A percentile compares a stretch with the other conserved stretches of the same genome.
phyloP scores from a whole-genome alignment of 2,329 filamentous ascomycete genomes.

The Colletotrichum cordylinicola region DNA sequence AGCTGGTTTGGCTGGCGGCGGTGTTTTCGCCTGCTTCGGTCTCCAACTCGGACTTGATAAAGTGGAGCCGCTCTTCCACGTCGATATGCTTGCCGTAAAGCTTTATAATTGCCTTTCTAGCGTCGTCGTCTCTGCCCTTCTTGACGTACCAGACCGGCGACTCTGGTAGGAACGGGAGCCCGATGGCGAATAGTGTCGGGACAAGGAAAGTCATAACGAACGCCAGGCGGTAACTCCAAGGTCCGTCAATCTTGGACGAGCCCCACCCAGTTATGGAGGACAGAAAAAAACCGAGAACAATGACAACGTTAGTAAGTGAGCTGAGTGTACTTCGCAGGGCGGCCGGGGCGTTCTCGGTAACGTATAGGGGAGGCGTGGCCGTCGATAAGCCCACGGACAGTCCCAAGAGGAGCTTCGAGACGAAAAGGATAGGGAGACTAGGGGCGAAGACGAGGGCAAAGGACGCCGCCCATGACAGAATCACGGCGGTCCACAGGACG shows the following conservation, averaged over 20 bases:
- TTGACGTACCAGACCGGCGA: constrained; percentile 34
- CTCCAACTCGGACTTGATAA: constrained; percentile 32
- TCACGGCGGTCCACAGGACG: constrained; percentile 29
- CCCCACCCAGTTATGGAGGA: constrained; percentile 32
- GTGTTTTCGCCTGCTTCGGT: constrained; percentile 26
- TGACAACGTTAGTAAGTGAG: constrained; percentile 34
- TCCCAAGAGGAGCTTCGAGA: constrained; percentile 32
- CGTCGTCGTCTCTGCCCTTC: constrained; percentile 31
- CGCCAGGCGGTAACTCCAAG: constrained; percentile 31
- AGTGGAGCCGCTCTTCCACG: constrained; percentile 27
- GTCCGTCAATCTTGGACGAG: constrained; percentile 29
- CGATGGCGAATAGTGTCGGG: constrained; percentile 27
- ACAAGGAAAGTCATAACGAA: constrained; percentile 34
- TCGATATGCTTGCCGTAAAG: constrained; percentile 27
- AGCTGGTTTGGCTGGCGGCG: constrained; percentile 31
- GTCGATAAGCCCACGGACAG: constrained; percentile 31
- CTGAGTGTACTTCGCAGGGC: constrained; percentile 31
- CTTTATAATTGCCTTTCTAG: constrained; percentile 29
- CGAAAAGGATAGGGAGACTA: constrained; percentile 30
- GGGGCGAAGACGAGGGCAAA: constrained; percentile 33
- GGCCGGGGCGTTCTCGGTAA: constrained; percentile 33
- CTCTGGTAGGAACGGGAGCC: constrained; percentile 30
- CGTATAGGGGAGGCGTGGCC: constrained; percentile 30
- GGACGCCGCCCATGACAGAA: constrained; percentile 28
- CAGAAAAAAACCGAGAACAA: constrained; percentile 33